A percentile compares a stretch with the other conserved stretches of the same genome.
phyloP scores from a whole-genome alignment of 2,329 filamentous ascomycete species.

The Hortaea werneckii region DNA sequence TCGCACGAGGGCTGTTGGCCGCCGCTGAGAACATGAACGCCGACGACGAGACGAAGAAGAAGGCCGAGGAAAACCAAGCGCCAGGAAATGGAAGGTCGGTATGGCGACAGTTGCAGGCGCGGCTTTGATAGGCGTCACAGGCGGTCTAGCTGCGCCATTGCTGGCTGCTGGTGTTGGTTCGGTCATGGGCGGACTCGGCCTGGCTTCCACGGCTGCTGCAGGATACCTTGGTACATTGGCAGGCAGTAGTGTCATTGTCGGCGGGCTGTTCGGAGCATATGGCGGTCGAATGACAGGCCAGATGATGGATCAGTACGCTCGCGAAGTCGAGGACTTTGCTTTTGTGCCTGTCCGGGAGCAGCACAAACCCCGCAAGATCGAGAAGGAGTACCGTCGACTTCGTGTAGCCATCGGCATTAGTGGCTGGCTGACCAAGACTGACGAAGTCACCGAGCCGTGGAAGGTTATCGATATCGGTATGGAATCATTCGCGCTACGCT shows the following conservation, averaged over 20 bases:
- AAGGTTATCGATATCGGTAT: constrained; percentile 58
- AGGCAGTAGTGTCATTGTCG: constrained; percentile 68
- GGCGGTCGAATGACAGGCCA: constrained; percentile 71
- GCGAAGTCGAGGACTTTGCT: constrained; percentile 80
- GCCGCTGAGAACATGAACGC: constrained; percentile 69
- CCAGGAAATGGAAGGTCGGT: constrained; percentile 70
- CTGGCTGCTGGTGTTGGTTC: constrained; percentile 70
- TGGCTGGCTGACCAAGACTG: constrained; percentile 66
- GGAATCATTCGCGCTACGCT: constrained; percentile 75
- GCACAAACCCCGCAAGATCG: constrained; percentile 43
- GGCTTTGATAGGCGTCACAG: constrained; percentile 72
- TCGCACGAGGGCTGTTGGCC: constrained; percentile 64
- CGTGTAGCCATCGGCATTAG: constrained; percentile 74
- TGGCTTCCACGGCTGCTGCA: constrained; percentile 64
- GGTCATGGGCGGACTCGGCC: constrained; percentile 64
- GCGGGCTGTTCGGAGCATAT: constrained; percentile 85
- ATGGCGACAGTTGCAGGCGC: constrained; percentile 82
- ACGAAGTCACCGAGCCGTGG: constrained; percentile 72
- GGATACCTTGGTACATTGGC: constrained; percentile 71
- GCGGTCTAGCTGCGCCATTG: constrained; percentile 66
- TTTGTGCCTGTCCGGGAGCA: constrained; percentile 62
- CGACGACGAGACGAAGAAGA: constrained; percentile 65
- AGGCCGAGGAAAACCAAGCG: constrained; percentile 56
- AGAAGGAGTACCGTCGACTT: constrained; percentile 43
- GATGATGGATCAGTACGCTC: constrained; percentile 79